phyloP scores from a whole-genome alignment of 768 basidiomycete genomes.

The Albatrellus ellisii region DNA sequence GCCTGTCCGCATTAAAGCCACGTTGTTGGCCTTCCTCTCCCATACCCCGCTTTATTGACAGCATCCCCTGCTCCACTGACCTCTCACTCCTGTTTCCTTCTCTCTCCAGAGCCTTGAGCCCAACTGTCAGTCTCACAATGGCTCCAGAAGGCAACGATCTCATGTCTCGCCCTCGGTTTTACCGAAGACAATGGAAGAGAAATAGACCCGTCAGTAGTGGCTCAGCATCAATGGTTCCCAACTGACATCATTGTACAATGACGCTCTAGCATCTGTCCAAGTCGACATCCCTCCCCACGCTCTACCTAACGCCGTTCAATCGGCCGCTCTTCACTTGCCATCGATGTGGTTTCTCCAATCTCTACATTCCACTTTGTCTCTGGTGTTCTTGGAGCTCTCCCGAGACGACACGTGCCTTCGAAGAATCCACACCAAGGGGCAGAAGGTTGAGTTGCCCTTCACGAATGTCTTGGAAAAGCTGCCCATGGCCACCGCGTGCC shows the following conservation, averaged over 20 bases:
- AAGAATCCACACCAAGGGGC: slow-evolving; percentile 1
- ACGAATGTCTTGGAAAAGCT: neutral
- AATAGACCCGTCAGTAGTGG: slow-evolving; percentile 6
- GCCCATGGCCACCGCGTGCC: no score
- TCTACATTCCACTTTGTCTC: slow-evolving; percentile 10
- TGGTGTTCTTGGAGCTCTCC: slow-evolving; percentile 13
- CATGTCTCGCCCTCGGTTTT: slow-evolving; percentile 8
- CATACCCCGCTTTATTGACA: neutral
- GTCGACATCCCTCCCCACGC: slow-evolving; percentile 10
- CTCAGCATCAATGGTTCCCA: neutral
- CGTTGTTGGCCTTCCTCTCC: neutral
- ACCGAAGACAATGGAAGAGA: slow-evolving; percentile 9
- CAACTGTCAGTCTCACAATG: neutral
- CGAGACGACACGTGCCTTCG: slow-evolving; percentile 5
- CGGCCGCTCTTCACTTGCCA: slow-evolving; percentile 12
- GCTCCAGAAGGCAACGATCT: neutral
- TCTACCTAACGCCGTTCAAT: slow-evolving; percentile 6
- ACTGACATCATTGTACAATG: neutral
- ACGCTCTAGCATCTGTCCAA: slow-evolving; percentile 9
- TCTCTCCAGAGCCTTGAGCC: neutral
- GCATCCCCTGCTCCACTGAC: neutral
- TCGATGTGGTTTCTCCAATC: slow-evolving; percentile 11
- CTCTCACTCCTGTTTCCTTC: neutral
- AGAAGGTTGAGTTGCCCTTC: neutral
- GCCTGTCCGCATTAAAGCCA: slow-evolving; percentile 1